Evolutionary conservation across 139 green algal species (phyloP).

Genomic region (Deuterostichococcus epilithicus): DNA sequence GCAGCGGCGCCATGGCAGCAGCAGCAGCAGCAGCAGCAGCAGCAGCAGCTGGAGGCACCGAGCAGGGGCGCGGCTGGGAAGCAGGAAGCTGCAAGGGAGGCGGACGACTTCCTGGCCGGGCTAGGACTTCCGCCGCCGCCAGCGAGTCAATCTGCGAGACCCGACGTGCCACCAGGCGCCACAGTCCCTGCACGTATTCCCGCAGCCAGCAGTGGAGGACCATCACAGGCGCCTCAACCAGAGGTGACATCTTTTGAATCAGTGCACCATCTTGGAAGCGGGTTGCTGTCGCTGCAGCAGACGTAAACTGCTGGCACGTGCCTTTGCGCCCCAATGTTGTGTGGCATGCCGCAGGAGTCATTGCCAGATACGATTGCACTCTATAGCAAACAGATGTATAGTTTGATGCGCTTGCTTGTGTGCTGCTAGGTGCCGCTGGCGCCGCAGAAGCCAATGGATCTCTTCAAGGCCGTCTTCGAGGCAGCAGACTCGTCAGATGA

Average conservation of each 20-base stretch:
- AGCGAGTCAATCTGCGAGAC: background rate
- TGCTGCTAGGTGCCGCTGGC: background rate
- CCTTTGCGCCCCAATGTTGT: no score
- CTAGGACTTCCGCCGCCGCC: slow-evolving; percentile 13
- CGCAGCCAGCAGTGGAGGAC: no score
- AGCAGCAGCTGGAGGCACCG: slow-evolving; percentile 1
- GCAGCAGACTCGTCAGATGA: slow-evolving; percentile 42
- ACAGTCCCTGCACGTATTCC: no score
- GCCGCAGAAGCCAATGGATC: slow-evolving; percentile 61
- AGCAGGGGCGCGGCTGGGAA: slow-evolving; percentile 2
- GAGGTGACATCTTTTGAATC: no score
- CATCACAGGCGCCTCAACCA: no score
- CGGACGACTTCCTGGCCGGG: slow-evolving; percentile 40
- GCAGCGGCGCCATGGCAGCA: background rate
- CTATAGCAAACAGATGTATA: no score
- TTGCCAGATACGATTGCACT: no score
- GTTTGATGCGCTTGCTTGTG: no score
- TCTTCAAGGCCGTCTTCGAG: slow-evolving; percentile 88
- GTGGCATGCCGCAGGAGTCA: no score
- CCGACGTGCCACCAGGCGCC: background rate
- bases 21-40: slow-evolving; percentile 15
- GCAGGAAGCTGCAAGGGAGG: slow-evolving; percentile 16
- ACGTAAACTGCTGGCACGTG: no score
- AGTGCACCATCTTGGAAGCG: no score
- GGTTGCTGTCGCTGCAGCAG: no score